These are phyloP conservation scores for Talaromyces nanjingensis DNA, from an alignment of 495 filamentous ascomycete species.

Conservation along the genomic window DNA sequence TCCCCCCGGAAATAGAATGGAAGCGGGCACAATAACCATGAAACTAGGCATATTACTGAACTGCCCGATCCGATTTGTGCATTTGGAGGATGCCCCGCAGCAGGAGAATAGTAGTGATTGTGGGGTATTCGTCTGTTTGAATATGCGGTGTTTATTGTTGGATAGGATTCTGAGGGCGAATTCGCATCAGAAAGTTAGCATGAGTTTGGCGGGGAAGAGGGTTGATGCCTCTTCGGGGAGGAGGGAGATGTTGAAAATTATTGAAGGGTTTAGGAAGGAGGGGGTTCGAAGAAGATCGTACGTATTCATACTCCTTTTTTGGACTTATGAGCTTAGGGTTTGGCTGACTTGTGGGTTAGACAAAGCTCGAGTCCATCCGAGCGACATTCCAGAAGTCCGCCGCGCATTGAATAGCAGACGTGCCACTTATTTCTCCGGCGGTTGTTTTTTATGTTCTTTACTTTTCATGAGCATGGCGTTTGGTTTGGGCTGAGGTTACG, in stretches of 20 bases:
- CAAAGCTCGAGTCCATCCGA: slow-evolving; percentile 30
- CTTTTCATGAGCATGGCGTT: background rate
- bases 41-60: slow-evolving; percentile 61
- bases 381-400: slow-evolving; percentile 36
- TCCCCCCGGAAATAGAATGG: slow-evolving; percentile 64
- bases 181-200: slow-evolving; percentile 75
- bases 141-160: slow-evolving; percentile 83
- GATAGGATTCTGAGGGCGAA: slow-evolving; percentile 73
- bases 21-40: slow-evolving; percentile 57
- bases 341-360: slow-evolving; percentile 11
- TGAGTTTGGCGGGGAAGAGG: slow-evolving; percentile 76
- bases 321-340: background rate
- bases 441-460: background rate
- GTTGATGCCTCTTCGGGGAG: slow-evolving; percentile 69
- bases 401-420: slow-evolving; percentile 31
- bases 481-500: background rate
- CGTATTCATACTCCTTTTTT: slow-evolving; percentile 27
- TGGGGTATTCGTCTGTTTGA: slow-evolving; percentile 90
- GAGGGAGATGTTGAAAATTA: slow-evolving; percentile 83
- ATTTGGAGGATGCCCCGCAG: slow-evolving; percentile 78
- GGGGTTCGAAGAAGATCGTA: slow-evolving; percentile 73
- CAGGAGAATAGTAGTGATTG: slow-evolving; percentile 93
- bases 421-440: background rate
- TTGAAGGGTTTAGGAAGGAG: slow-evolving; percentile 74
- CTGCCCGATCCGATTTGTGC: slow-evolving; percentile 56